Base-by-base conservation (phyloP, 176 grass and related monocot genomes). In the Eragrostis nindensis region DNA sequence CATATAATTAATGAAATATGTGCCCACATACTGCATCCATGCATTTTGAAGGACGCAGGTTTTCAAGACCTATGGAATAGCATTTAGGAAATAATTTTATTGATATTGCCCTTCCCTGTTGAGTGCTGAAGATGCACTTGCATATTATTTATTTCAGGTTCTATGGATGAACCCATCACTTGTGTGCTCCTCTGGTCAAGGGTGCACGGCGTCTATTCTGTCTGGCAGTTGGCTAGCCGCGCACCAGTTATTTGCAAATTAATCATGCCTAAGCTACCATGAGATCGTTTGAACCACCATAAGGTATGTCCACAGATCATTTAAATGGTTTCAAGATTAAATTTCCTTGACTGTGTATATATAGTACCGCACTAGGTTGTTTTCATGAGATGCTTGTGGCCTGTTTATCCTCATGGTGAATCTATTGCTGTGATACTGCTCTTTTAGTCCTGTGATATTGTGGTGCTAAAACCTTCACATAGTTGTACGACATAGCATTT, bases 241-340 rank as follows among this genome's bases (percentile, higher is more conserved):
- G 55, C 67, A 64, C 42, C 68, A 87, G 50, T 87, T 76, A 87
- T 45, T 74, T 17, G 41, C 52, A 62, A 70, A 53, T 75, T 75
- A 86, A 66, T 68, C 50, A 76, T 42, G n/a, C 42, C 17, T 56
- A 75, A 66, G 70, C 60, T 9, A 41, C 26, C 44, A 80, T 38
- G 19, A 65, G 27, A 65, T 27, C 39, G 74, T 49, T 74, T 43
- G 67, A 80, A 68, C 6, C 19, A 41, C 29, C n/a, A 61, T 49
- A 80, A 81, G 52, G 42, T 70, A 69, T 75, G 62, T 59, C 7
- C 52, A 49, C 42, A 74, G 62, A 68, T 70, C 63, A 49, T 48
- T 81, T 69, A 61, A 75, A 43, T 3, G 5, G 56, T 27, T 62
- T 10, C n/a, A 4, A n/a, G 26, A 46, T 27, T 62, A 17, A 62